Evolutionary conservation across 345 rosid genomes (phyloP).

Genomic region (Dovyalis caffra): DNA sequence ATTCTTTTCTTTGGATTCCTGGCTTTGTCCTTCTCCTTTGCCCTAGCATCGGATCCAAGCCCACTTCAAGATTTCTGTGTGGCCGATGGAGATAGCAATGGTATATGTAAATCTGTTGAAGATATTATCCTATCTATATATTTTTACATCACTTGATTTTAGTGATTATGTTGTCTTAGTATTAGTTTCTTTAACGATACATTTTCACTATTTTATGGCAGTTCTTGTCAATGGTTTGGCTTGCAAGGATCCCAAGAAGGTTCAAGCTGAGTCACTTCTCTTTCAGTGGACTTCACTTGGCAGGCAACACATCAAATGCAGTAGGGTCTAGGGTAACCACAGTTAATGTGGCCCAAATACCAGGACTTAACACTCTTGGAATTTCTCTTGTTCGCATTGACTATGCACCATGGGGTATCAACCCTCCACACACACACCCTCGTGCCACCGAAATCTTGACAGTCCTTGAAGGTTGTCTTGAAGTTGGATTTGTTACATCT

Average conservation of each 20-base stretch:
- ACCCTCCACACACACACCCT: constrained; percentile 17
- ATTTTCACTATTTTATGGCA: background rate
- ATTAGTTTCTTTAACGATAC: no score
- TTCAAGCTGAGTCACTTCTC: background rate
- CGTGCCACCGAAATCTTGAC: constrained; percentile 16
- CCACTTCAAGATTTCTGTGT: constrained; percentile 20
- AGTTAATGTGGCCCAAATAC: background rate
- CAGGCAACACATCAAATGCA: background rate
- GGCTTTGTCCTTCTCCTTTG: constrained; percentile 6
- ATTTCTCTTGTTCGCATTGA: background rate
- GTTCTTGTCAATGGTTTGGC: background rate
- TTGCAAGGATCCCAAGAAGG: background rate
- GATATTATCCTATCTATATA: no score
- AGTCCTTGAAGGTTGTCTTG: constrained; percentile 14
- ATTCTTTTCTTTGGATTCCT: background rate
- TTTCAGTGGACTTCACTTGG: background rate
- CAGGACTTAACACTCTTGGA: no score
- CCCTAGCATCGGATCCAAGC: constrained; percentile 8
- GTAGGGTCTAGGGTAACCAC: background rate
- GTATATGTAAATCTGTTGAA: no score
- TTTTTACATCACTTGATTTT: no score
- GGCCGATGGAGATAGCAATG: background rate
- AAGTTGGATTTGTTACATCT: constrained; percentile 16
- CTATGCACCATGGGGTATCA: background rate
- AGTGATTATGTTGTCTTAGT: background rate